Evolutionary conservation across 805 yeast genomes (phyloP).

Genomic region (Pichia paraexigua): DNA sequence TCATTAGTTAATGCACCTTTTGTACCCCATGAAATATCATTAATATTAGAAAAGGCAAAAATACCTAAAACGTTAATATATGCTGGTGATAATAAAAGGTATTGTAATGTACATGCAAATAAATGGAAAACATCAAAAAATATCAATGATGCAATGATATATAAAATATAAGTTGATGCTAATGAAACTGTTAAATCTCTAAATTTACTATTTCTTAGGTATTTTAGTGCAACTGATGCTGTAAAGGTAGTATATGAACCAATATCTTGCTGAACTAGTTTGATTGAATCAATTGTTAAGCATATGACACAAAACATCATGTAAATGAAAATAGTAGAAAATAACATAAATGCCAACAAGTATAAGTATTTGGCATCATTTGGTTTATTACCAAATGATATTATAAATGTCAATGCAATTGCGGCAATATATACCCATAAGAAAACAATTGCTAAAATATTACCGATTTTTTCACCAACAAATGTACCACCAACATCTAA

Average conservation of each 20-base stretch:
- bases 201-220: slow-evolving; percentile 60
- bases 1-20: slow-evolving; percentile 65
- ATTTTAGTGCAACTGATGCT: slow-evolving; percentile 28
- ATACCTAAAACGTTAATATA: slow-evolving; percentile 85
- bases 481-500: slow-evolving; percentile 51
- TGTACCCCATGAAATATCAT: slow-evolving; percentile 96
- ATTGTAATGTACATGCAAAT: slow-evolving; percentile 78
- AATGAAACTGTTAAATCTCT: slow-evolving; percentile 79
- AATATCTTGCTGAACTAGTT: slow-evolving; percentile 36
- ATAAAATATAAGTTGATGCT: slow-evolving; percentile 73
- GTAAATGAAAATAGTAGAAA: slow-evolving; percentile 79
- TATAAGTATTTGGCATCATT: slow-evolving; percentile 77
- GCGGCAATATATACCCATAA: slow-evolving; percentile 82
- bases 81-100: slow-evolving; percentile 74
- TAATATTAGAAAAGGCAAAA: slow-evolving; percentile 90
- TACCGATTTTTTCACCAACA: slow-evolving; percentile 51
- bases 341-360: slow-evolving; percentile 58
- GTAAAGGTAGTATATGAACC: slow-evolving; percentile 25
- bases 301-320: slow-evolving; percentile 73
- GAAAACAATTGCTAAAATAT: slow-evolving; percentile 65
- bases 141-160: slow-evolving; percentile 65
- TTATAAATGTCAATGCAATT: slow-evolving; percentile 70
- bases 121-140: slow-evolving; percentile 88
- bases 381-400: slow-evolving; percentile 92
- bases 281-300: slow-evolving; percentile 50